Conservation (phyloP, 2,329 filamentous ascomycete species). For the Mycosphaerella sp. region DNA sequence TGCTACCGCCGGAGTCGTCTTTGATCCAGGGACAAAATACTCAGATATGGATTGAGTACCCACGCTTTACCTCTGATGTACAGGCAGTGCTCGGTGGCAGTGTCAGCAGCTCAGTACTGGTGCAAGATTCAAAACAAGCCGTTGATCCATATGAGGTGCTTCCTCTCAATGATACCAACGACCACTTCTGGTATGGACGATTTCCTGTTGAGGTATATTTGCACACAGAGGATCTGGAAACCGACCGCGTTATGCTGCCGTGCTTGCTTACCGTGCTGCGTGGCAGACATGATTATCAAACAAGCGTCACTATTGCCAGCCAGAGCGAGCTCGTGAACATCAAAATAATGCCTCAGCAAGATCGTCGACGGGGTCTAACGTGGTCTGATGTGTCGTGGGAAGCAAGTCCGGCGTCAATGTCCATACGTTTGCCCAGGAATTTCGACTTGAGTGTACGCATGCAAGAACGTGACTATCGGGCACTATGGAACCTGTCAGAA, state of each 20-base stretch:
- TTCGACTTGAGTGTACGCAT: conserved; percentile 67
- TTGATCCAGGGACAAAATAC: conserved; percentile 75
- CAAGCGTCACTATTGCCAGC: conserved; percentile 69
- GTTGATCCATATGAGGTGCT: conserved; percentile 57
- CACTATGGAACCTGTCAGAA: conserved; percentile 76
- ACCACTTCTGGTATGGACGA: conserved; percentile 71
- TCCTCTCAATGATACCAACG: conserved; percentile 66
- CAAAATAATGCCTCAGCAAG: conserved; percentile 54
- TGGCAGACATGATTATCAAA: conserved; percentile 59
- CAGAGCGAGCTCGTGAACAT: conserved; percentile 74
- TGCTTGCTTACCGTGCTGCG: conserved; percentile 72
- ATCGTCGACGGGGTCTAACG: conserved; percentile 52
- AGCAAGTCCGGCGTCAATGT: conserved; percentile 57
- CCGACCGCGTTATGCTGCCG: conserved; percentile 61
- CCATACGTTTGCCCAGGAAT: conserved; percentile 65
- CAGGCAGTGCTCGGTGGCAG: conserved; percentile 61
- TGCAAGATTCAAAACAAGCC: conserved; percentile 9
- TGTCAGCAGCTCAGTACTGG: conserved; percentile 19
- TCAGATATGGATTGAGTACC: conserved; percentile 74
- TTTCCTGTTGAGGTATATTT: conserved; percentile 69
- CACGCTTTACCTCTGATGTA: conserved; percentile 64
- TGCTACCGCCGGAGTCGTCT: conserved; percentile 58
- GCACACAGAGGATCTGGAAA: conserved; percentile 63
- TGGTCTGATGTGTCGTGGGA: conserved; percentile 84
- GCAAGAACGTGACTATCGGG: conserved; percentile 68